Base-by-base conservation (phyloP, 2,329 filamentous ascomycete genomes). In the Ceratocystis papillata region DNA sequence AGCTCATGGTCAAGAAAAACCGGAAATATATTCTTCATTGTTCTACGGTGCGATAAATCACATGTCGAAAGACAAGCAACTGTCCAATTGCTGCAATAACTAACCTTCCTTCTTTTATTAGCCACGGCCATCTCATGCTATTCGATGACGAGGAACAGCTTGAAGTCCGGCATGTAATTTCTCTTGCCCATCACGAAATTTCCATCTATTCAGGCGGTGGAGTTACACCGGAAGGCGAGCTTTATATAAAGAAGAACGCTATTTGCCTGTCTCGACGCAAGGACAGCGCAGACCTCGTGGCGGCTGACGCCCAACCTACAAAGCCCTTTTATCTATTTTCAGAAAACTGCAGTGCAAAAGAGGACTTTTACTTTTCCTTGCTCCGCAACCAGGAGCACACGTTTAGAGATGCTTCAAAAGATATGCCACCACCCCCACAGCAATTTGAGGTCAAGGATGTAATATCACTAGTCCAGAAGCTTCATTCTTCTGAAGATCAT, bases 301-400 rank as follows among this genome's bases (percentile, higher is more conserved):
- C 80, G 2, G 80, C 83, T 2, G 84, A 86, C 69, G 77, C 75
- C 46, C 79, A 79, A 44, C 73, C 82, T 2, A 86, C 89, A 5
- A 92, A 89, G 70, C 91, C 94, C 0, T 97, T 96, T 76, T 97
- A 87, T 73, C 79, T 99, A 3, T 99, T 97, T 75, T 95, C 90
- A 0, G 91, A 97, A 70, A 96, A 95, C 72, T 90, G 90, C 74
- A 96, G 92, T 0, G 90, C 94, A 60, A 99, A 99, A 75, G 94
- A 99, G 75, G 94, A 99, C 74, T 97, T 99, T 76, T 99, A 99
- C 75, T 93, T 96, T 75, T 89, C 93, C 12, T 79, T 99, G 70
- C 79, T 99, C 48, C 86, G 87, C 71, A 95, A 92, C 69, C 89
- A 96, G 73, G 87, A 91, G 70, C 85, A 87, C 71, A 82, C 83